A percentile compares a stretch with the other conserved stretches of the same genome.
phyloP scores from a whole-genome alignment of 176 grass and related monocot genomes.

The Aegilops longissima region DNA sequence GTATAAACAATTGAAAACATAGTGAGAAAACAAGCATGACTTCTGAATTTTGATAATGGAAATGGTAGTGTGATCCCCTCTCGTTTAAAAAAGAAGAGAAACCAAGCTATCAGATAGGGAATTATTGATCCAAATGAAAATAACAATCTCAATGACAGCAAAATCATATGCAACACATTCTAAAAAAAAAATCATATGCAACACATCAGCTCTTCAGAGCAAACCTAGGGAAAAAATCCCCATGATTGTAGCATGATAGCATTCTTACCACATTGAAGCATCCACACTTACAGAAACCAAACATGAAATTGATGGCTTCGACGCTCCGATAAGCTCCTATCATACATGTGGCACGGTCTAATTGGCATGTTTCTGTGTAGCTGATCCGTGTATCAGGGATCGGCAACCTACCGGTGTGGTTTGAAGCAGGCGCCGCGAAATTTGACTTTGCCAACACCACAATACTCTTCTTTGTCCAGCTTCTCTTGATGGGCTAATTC shows the following conservation, averaged over 20 bases:
- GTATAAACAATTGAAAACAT: neutral
- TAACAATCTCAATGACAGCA: neutral
- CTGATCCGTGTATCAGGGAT: slow-evolving; percentile 74
- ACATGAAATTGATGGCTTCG: neutral
- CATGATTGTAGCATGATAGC: no score
- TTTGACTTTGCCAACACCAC: slow-evolving; percentile 63
- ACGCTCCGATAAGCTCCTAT: neutral
- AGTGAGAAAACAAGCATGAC: neutral
- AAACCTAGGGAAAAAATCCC: no score
- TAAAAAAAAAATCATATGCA: no score
- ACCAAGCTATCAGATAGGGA: neutral
- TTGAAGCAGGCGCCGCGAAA: slow-evolving; percentile 76
- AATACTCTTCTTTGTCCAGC: slow-evolving; percentile 73
- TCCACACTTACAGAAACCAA: no score
- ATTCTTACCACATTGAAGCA: no score
- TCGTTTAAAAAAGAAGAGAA: no score
- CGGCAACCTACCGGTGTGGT: slow-evolving; percentile 75
- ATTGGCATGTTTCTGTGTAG: slow-evolving; percentile 42
- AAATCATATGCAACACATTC: neutral
- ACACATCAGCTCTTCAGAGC: no score
- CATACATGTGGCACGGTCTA: neutral
- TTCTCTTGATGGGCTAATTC: slow-evolving; percentile 92
- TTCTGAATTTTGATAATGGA: no score
- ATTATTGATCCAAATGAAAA: neutral
- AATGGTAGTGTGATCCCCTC: no score